Percentiles rank a stretch among this genome's conserved stretches.
These are phyloP conservation scores for Penicillium capsulatum DNA, from an alignment of 2,329 filamentous ascomycete genomes.

Conservation along the genomic window DNA sequence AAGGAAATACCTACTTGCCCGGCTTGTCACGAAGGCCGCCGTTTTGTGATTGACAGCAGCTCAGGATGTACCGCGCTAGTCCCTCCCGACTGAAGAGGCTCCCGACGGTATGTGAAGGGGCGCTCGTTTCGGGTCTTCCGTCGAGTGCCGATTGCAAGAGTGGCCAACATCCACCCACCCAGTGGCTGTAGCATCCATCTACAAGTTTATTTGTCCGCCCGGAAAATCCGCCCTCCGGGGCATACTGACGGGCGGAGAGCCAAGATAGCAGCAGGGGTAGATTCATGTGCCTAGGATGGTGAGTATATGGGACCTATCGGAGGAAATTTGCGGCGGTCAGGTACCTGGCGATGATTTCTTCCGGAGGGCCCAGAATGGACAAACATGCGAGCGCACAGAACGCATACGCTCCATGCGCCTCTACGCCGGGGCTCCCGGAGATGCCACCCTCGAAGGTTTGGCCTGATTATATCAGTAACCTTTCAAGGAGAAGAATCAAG, in stretches of 20 bases:
- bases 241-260: slow-evolving; percentile 84
- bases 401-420: slow-evolving; percentile 94
- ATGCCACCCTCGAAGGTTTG: slow-evolving; percentile 96
- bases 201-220: slow-evolving; percentile 97
- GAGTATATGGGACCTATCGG: slow-evolving; percentile 17
- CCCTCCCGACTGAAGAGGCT: slow-evolving; percentile 74
- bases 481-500: not conserved
- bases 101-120: slow-evolving; percentile 23
- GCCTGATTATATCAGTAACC: slow-evolving; percentile 47
- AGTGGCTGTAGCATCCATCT: slow-evolving; percentile 97
- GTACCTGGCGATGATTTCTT: slow-evolving; percentile 68
- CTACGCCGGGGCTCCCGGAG: slow-evolving; percentile 74
- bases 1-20: slow-evolving; percentile 61
- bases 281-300: slow-evolving; percentile 62
- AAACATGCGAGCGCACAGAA: slow-evolving; percentile 91
- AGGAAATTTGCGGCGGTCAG: slow-evolving; percentile 18
- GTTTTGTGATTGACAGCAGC: slow-evolving; percentile 73
- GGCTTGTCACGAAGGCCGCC: slow-evolving; percentile 94
- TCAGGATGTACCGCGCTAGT: slow-evolving; percentile 81
- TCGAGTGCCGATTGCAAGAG: slow-evolving; percentile 75
- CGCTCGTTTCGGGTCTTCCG: slow-evolving; percentile 41
- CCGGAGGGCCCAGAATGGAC: slow-evolving; percentile 75
- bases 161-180: slow-evolving; percentile 94
- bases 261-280: slow-evolving; percentile 74
- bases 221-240: slow-evolving; percentile 86